These are phyloP conservation scores for Cystobasidium onofrii DNA, from an alignment of 768 basidiomycete genomes.

Conservation along the genomic window DNA sequence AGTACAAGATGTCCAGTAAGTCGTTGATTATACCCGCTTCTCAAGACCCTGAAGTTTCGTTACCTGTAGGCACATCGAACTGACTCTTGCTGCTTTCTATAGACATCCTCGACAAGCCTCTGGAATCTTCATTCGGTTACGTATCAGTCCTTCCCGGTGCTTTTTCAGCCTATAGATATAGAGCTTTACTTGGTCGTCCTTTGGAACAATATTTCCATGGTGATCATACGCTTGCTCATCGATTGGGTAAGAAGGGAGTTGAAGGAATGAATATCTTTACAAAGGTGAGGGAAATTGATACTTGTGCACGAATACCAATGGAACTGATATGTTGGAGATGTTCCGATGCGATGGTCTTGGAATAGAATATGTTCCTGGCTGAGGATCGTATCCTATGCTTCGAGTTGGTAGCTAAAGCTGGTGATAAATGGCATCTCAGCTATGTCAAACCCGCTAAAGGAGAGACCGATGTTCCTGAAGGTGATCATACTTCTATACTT, in stretches of 20 bases:
- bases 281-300: conserved; percentile 47
- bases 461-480: conserved; percentile 49
- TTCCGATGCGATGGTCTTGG: no score
- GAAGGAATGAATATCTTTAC: conserved; percentile 50
- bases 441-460: conserved; percentile 80
- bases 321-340: no score
- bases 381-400: conserved; percentile 97
- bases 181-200: conserved; percentile 80
- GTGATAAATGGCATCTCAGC: conserved; percentile 30
- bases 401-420: conserved; percentile 82
- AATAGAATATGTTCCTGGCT: conserved; percentile 52
- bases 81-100: no score
- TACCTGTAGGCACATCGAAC: no score
- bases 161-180: conserved; percentile 87
- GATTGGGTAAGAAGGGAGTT: conserved; percentile 85
- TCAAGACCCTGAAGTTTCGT: not conserved
- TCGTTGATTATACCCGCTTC: not conserved
- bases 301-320: no score
- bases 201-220: conserved; percentile 52
- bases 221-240: conserved; percentile 40
- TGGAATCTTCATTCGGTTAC: conserved; percentile 92
- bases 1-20: conserved; percentile 60
- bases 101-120: conserved; percentile 83
- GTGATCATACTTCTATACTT: no score
- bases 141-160: conserved; percentile 74